Percentiles rank a stretch among this genome's conserved stretches.
Evolutionary conservation across 768 basidiomycete genomes (phyloP).

Genomic region (Mycena vulgaris): DNA sequence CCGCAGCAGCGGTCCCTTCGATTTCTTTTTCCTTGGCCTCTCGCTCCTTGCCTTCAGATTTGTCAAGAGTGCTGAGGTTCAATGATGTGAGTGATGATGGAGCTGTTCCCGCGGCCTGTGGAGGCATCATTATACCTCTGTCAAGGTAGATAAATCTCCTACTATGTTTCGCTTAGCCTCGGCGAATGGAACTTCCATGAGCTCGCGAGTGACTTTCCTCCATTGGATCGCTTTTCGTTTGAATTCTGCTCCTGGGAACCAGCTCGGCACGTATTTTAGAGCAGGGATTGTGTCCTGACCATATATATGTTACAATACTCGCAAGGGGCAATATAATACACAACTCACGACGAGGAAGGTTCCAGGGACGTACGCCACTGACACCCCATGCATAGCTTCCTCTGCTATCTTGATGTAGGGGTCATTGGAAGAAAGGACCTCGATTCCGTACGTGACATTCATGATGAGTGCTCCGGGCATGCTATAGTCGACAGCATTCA

Average conservation of each 20-base stretch:
- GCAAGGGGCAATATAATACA: too few relatives aligned
- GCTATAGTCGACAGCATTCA: constrained; percentile 24
- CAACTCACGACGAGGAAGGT: constrained; percentile 49
- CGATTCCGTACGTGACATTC: constrained; percentile 46
- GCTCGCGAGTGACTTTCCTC: constrained; percentile 48
- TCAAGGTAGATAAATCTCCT: background rate
- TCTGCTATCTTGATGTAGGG: constrained; percentile 46
- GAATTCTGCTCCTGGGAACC: constrained; percentile 63
- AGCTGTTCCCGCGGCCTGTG: background rate
- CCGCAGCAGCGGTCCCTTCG: background rate
- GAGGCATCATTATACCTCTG: background rate
- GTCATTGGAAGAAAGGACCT: constrained; percentile 41
- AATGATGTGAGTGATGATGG: constrained; percentile 19
- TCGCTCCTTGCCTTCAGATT: background rate
- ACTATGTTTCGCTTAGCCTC: constrained; percentile 55
- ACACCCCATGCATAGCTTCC: constrained; percentile 42
- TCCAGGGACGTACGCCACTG: constrained; percentile 45
- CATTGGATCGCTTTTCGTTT: constrained; percentile 54
- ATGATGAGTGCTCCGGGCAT: constrained; percentile 44
- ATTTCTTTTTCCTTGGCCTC: constrained; percentile 3
- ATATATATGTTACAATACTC: constrained; percentile 30
- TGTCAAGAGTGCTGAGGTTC: constrained; percentile 18
- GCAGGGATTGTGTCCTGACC: constrained; percentile 57
- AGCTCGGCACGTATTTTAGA: too few relatives aligned
- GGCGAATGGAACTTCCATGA: constrained; percentile 57